Conservation (phyloP, 495 filamentous ascomycete species). For the Amniculicola lignicola region DNA sequence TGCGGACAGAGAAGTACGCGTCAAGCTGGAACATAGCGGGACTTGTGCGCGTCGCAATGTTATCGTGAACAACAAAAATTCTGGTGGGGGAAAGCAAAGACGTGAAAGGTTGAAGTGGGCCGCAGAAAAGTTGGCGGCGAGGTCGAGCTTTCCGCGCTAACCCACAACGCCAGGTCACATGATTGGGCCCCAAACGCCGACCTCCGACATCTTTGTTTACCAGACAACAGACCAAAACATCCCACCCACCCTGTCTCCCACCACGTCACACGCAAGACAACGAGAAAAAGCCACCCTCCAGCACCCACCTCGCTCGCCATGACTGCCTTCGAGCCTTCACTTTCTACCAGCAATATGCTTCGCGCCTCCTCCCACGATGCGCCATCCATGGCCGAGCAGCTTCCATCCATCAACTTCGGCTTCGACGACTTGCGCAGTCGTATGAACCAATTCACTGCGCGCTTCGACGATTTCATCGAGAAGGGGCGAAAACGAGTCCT, state of each 20-base stretch:
- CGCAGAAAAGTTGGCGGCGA: no score
- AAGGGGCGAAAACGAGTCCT: conserved; percentile 81
- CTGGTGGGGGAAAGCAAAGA: background rate
- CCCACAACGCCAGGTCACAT: conserved; percentile 20
- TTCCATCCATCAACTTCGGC: conserved; percentile 90
- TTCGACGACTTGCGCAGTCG: conserved; percentile 93
- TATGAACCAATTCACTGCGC: conserved; percentile 89
- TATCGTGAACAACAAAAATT: background rate
- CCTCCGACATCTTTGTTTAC: conserved; percentile 4
- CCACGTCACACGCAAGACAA: conserved; percentile 20
- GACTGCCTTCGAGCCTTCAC: conserved; percentile 69
- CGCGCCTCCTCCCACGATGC: conserved; percentile 60
- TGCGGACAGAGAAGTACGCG: no score
- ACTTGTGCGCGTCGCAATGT: no score
- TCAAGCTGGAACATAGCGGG: no score
- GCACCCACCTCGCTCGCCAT: conserved; percentile 44
- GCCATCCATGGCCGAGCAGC: conserved; percentile 70
- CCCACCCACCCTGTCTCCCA: conserved; percentile 7
- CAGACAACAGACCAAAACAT: conserved; percentile 12
- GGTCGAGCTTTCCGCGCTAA: conserved; percentile 2
- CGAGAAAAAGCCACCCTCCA: background rate
- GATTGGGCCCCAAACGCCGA: conserved; percentile 1
- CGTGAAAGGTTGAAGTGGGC: background rate
- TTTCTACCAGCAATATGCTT: conserved; percentile 71
- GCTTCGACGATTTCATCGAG: conserved; percentile 93